These are phyloP conservation scores for Podosphaera aphanis DNA, from an alignment of 2,329 filamentous ascomycete species.

Conservation along the genomic window DNA sequence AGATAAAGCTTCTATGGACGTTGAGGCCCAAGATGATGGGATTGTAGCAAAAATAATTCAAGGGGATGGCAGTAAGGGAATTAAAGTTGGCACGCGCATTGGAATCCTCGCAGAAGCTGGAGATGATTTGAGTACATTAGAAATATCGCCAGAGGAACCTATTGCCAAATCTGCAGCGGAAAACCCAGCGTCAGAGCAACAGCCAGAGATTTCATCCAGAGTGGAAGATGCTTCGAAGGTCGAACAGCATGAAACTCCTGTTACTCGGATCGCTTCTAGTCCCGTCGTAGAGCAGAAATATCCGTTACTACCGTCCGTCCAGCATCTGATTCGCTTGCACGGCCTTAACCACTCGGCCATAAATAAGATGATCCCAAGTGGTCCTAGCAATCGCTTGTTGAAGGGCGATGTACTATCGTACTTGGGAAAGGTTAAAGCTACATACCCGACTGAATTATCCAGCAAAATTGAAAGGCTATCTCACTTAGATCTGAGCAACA, in stretches of 20 bases:
- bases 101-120: slow-evolving; percentile 61
- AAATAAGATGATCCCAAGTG: slow-evolving; percentile 63
- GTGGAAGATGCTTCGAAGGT: slow-evolving; percentile 3
- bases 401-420: slow-evolving; percentile 92
- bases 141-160: slow-evolving; percentile 52
- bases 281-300: slow-evolving; percentile 42
- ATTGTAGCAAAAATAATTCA: slow-evolving; percentile 63
- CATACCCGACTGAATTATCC: slow-evolving; percentile 48
- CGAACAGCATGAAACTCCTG: neutral
- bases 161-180: slow-evolving; percentile 12
- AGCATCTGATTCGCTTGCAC: slow-evolving; percentile 57
- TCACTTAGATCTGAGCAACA: slow-evolving; percentile 85
- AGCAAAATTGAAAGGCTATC: slow-evolving; percentile 48
- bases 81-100: slow-evolving; percentile 62
- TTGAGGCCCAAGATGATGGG: slow-evolving; percentile 78
- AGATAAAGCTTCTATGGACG: slow-evolving; percentile 86
- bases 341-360: slow-evolving; percentile 53
- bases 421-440: slow-evolving; percentile 50
- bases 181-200: slow-evolving; percentile 10
- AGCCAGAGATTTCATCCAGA: slow-evolving; percentile 6
- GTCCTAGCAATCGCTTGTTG: slow-evolving; percentile 66
- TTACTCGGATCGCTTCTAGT: slow-evolving; percentile 16
- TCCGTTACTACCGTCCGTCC: slow-evolving; percentile 62
- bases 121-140: slow-evolving; percentile 51
- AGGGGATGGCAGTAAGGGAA: slow-evolving; percentile 47